Evolutionary conservation across 345 rosid genomes (phyloP), one percentile per base, ranked within the genome.

Genomic region (Noccaea bulbosa): DNA sequence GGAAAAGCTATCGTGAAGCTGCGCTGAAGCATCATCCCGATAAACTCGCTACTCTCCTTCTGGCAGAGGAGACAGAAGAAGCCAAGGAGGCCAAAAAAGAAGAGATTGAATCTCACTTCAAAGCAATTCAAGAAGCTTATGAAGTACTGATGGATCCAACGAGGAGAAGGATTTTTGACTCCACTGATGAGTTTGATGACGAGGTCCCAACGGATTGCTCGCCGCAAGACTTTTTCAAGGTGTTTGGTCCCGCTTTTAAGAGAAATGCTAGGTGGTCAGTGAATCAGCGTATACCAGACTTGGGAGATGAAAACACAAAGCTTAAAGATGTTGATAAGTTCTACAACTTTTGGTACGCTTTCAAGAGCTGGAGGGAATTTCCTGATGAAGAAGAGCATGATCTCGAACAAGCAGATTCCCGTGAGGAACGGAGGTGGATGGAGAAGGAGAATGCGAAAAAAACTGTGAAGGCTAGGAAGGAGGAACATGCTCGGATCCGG

Each of bases 361-460:
- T 90, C 76, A 95, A 80, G 81, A 95, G 99, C 77, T 95, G 99
- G 99, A 90, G 99, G 49, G 99, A 95, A 70, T 95, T 95, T 79
- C 98, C 99, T 8, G 97, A 90, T 78, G 85, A 88, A 10, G 98
- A 92, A 71, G 99, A 95, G 82, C 89, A 83, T 82, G 98, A 95
- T 79, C 81, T 95, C 34, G 99, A 95, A 53, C 84, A 92, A 75
- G 94, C 99, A 0, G 99, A 95, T 73, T 90, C 96, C 45, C 98
- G 99, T 69, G 98, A 95, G 51, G 98, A 95, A 52, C 89, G 73
- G 79, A 92, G 99, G 77, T 95, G 99, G 99, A 92, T 95, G 97
- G 99, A 95, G 84, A 90, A 96, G 84, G 98, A 95, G 84, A 95
- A 95, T 78, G 87, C 88, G 3, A 92, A 86, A 69, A 85, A 84